Evolutionary conservation across 176 grass and related monocot species (phyloP).

Genomic region (Coix lacrymajobi): DNA sequence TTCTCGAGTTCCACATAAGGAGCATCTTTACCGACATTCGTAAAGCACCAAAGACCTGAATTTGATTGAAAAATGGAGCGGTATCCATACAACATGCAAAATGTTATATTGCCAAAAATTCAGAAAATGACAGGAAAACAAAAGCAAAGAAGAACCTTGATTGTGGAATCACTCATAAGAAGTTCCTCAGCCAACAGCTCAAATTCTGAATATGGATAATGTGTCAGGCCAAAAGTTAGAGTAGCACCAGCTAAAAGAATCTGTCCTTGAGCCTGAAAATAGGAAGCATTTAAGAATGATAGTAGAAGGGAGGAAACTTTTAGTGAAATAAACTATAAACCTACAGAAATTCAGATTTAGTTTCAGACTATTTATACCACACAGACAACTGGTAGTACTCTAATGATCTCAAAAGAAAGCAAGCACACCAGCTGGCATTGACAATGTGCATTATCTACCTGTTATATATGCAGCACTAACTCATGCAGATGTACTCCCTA

Average conservation of each 20-base stretch:
- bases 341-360: background rate
- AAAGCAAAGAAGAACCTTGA: conserved; percentile 59
- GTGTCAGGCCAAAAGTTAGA: conserved; percentile 88
- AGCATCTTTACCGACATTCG: conserved; percentile 99
- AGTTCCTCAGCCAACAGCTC: conserved; percentile 97
- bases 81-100: conserved; percentile 11
- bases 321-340: conserved; percentile 18
- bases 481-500: background rate
- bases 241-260: conserved; percentile 57
- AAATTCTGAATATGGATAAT: conserved; percentile 91
- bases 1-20: conserved; percentile 94
- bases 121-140: conserved; percentile 1
- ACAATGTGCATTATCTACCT: background rate
- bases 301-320: background rate
- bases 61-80: conserved; percentile 13
- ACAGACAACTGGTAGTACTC: conserved; percentile 2
- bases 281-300: conserved; percentile 10
- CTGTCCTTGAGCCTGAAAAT: conserved; percentile 84
- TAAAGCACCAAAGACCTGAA: conserved; percentile 87
- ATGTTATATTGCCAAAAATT: conserved; percentile 10
- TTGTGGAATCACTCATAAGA: conserved; percentile 93
- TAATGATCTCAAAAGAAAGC: background rate
- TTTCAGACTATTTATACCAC: background rate
- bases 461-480: conserved; percentile 10
- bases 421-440: background rate